Evolutionary conservation across 2,329 filamentous ascomycete species (phyloP), one percentile per base, ranked within the genome.

Genomic region (Botrytis elliptica): DNA sequence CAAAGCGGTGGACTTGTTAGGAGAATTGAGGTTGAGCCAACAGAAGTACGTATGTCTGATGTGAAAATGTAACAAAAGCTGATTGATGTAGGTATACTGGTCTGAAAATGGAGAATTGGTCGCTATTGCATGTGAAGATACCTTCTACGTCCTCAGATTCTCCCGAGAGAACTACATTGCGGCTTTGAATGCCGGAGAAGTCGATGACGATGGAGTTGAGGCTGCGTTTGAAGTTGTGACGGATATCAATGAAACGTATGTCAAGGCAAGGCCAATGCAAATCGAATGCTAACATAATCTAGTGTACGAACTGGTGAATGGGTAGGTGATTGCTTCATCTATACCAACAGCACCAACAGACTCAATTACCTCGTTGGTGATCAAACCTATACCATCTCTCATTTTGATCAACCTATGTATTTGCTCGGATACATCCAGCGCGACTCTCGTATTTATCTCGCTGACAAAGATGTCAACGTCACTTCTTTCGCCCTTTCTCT

Each of bases 241-340:
- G 38, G 96, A 98, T 82, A 94, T 98, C 81, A 95, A 92, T 81
- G 96, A 98, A 84, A 93, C 88, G 91, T 92, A 83, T 80, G 86
- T 79, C 25, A 42, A 40, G 57, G 25, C n/a, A 65, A 29, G 14
- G 22, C 8, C 12, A 1, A 38, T 16, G 2, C 7, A n/a, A 12
- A 49, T 38, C 40, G 68, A 44, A 46, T 71, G 62, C 80, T 82
- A 79, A 78, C 73, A 74, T 49, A 64, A 49, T 33, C 72, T 75
- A 93, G 91, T 76, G 94, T 98, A 70, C 92, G 93, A 77, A 98
- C 95, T 33, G 96, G 95, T 78, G 93, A 97, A 85, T 99, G 96
- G 96, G 93, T 99, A 73, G 96, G 96, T 76, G 96, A 99, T 85
- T 97, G 95, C 85, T 97, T 99, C 87, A 95, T 98, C 82, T 99